Percentiles rank a stretch among this genome's conserved stretches.
These are phyloP conservation scores for Kwoniella sp. DNA, from an alignment of 768 basidiomycete genomes.

Conservation along the genomic window DNA sequence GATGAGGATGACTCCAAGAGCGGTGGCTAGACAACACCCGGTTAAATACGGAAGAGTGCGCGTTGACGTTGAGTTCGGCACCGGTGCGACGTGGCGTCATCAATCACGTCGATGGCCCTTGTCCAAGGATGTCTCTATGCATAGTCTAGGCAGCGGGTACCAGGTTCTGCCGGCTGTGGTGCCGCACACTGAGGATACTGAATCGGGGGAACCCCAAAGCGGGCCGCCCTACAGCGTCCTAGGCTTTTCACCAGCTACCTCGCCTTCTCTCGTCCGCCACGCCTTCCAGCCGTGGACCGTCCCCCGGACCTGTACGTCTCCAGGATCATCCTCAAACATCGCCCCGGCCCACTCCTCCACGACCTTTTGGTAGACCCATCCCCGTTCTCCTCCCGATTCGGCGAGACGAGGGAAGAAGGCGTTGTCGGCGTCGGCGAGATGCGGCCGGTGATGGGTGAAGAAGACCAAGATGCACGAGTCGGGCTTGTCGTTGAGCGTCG, in stretches of 20 bases:
- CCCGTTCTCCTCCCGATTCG: constrained; percentile 61
- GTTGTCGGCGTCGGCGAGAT: constrained; percentile 75
- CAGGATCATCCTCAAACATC: constrained; percentile 86
- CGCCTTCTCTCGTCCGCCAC: constrained; percentile 33
- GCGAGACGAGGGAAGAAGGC: constrained; percentile 60
- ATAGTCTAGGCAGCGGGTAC: too few relatives aligned
- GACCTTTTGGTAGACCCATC: constrained; percentile 72
- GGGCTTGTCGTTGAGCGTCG: constrained; percentile 27
- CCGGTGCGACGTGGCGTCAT: too few relatives aligned
- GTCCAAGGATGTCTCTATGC: too few relatives aligned
- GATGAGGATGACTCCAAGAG: too few relatives aligned
- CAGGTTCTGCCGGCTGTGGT: too few relatives aligned
- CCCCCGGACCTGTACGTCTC: constrained; percentile 68
- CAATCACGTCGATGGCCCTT: too few relatives aligned
- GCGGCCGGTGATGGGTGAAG: constrained; percentile 82
- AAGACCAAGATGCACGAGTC: constrained; percentile 64
- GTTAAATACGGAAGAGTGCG: too few relatives aligned
- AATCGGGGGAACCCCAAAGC: too few relatives aligned
- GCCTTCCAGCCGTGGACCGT: constrained; percentile 83
- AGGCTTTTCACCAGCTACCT: constrained; percentile 18
- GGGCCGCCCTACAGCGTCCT: too few relatives aligned
- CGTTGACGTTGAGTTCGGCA: too few relatives aligned
- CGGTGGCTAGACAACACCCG: too few relatives aligned
- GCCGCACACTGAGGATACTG: too few relatives aligned
- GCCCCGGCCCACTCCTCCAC: constrained; percentile 64